Base-by-base conservation (phyloP, 495 filamentous ascomycete species). In the Hapsidospora chrysogenum region DNA sequence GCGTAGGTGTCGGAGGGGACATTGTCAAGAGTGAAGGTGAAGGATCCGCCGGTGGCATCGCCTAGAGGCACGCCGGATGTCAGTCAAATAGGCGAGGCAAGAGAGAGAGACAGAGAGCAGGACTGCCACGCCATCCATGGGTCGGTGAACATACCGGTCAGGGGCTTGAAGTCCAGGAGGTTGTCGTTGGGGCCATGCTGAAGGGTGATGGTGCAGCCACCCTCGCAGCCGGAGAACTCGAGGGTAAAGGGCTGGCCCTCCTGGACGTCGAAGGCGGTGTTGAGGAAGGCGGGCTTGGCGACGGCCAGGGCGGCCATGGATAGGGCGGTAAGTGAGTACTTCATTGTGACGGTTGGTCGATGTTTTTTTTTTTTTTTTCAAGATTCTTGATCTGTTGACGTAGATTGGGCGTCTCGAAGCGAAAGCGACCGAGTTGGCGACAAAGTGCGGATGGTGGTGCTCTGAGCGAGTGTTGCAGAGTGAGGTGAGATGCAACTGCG, bases 1-100 rank as follows among this genome's bases (percentile, higher is more conserved):
- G 58, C 60, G 36, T 65, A 67, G 18, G 45, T 52, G 41, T 49
- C 63, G 11, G 54, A 48, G 37, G 58, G 41, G 11, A 56, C 38
- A 15, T 23, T 26, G 9, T 36, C 33, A 10, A 49, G 20, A 33
- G 39, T 44, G 44, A 45, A 61, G 34, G 44, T 55, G 52, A 50
- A 59, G 31, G 47, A 49, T 32, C 26, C 36, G 22, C 45, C 53
- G 31, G 49, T 48, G 23, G 14, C 33, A 16, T 11, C 13, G n/a
- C 18, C 31, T 33, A 17, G n/a, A 29, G 1, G n/a, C n/a, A n/a
- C n/a, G n/a, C n/a, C n/a, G n/a, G n/a, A n/a, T n/a, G n/a, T n/a
- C n/a, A n/a, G n/a, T n/a, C n/a, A n/a, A n/a, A n/a, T n/a, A n/a
- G n/a, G n/a, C n/a, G n/a, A n/a, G n/a, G n/a, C n/a, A n/a, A n/a